Evolutionary conservation across 139 green algal genomes (phyloP), one percentile per base, ranked within the genome.

Genomic region (Nannochloris sp.): DNA sequence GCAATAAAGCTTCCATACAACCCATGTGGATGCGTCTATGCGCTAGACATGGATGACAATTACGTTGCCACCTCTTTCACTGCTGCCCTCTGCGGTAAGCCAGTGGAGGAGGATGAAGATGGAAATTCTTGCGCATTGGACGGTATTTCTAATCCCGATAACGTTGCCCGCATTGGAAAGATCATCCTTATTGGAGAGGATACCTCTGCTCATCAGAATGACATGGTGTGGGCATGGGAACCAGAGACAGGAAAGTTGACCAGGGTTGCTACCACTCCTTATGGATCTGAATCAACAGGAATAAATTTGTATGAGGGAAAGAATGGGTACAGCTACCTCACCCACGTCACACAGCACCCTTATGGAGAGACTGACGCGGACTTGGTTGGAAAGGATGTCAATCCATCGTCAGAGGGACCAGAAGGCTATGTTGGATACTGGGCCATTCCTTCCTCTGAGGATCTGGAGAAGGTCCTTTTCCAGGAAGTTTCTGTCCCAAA

Each of bases 211-310:
- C 72, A 79, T 44, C 50, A 78, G 65, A 84, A 79, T 57, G 71
- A 86, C 64, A 64, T 75, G 36, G 66, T 83, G 16, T 86, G 78
- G 69, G 57, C 62, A 18, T 81, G 74, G 57, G 58, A 79, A 48
- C 31, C 80, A 9, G 21, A 68, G 16, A 75, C 57, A 31, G 29
- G 43, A 48, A 19, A 21, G 14, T 55, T 82, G n/a, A 75, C 60
- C 18, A 72, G 79, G 40, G 77, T 84, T 48, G 51, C 80, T 29
- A 69, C 48, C 56, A 74, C 73, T 1, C 79, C 79, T 27, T 84
- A 82, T 64, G 79, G 79, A 48, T 37, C 73, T 19, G 79, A 85
- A 69, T 70, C 57, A 40, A 83, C 75, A 34, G 62, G 54, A 27
- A 43, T 67, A 5, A 81, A 80, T 69, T 75, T 61, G 55, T 74